These are phyloP conservation scores for Amauroascus verrucosus DNA, from an alignment of 2,329 filamentous ascomycete species.

Conservation along the genomic window DNA sequence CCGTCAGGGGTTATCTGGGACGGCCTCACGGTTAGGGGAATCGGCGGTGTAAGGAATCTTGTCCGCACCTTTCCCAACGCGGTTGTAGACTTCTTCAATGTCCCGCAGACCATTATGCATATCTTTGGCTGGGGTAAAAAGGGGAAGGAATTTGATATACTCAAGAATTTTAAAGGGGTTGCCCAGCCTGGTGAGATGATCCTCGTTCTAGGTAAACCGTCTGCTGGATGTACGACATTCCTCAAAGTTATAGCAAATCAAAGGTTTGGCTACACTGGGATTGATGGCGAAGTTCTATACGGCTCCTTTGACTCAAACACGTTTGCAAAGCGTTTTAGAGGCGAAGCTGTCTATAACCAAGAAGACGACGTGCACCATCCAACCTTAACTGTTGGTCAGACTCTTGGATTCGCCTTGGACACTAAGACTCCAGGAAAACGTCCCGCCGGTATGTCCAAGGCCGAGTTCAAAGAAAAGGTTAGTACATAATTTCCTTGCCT, in stretches of 20 bases:
- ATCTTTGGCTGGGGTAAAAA: constrained; percentile 58
- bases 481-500: neutral
- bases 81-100: constrained; percentile 65
- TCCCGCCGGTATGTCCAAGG: constrained; percentile 60
- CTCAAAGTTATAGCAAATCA: constrained; percentile 77
- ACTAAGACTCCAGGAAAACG: constrained; percentile 75
- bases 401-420: constrained; percentile 72
- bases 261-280: constrained; percentile 60
- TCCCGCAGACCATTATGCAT: constrained; percentile 53
- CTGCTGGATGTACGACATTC: constrained; percentile 65
- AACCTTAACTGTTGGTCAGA: constrained; percentile 79
- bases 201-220: constrained; percentile 67
- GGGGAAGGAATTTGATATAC: constrained; percentile 60
- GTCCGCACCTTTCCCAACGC: constrained; percentile 68
- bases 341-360: constrained; percentile 76
- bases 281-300: constrained; percentile 64
- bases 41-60: constrained; percentile 63
- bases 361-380: constrained; percentile 80
- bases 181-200: constrained; percentile 81
- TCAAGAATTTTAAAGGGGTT: constrained; percentile 53
- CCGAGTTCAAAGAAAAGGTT: constrained; percentile 60
- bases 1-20: constrained; percentile 61
- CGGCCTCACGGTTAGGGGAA: constrained; percentile 61
- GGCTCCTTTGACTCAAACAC: constrained; percentile 61
- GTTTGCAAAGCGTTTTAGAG: constrained; percentile 61